These are phyloP conservation scores for Botrytis fabae DNA, from an alignment of 2,329 filamentous ascomycete genomes.

Conservation along the genomic window DNA sequence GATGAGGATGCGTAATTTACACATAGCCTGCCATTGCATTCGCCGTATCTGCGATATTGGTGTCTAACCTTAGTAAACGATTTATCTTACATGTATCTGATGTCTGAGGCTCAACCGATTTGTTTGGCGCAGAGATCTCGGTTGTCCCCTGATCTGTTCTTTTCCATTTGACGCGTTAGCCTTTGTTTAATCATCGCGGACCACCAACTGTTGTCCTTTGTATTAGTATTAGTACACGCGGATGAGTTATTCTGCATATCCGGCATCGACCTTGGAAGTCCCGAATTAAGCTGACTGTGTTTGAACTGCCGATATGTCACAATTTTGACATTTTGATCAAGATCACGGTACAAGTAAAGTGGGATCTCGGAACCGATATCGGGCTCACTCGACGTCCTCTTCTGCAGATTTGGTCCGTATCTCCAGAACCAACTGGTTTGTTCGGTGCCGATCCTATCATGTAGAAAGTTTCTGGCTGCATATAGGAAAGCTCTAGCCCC, in stretches of 20 bases:
- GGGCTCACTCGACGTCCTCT: neutral
- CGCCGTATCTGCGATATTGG: neutral
- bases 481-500: neutral
- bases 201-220: neutral
- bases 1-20: slow-evolving; percentile 10
- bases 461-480: neutral
- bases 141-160: neutral
- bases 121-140: neutral
- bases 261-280: slow-evolving; percentile 3
- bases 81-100: slow-evolving; percentile 12
- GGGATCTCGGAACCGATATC: neutral
- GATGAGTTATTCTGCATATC: neutral
- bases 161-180: slow-evolving; percentile 12
- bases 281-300: slow-evolving; percentile 13
- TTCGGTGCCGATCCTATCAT: neutral
- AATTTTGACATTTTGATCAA: neutral
- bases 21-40: slow-evolving; percentile 9
- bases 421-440: neutral
- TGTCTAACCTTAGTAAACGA: neutral
- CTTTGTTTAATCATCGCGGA: neutral
- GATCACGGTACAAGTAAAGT: neutral
- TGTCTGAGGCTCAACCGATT: slow-evolving; percentile 1
- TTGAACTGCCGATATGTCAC: slow-evolving; percentile 1
- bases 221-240: neutral
- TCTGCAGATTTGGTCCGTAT: neutral